These are phyloP conservation scores for Sisymbrium altissimum DNA, from an alignment of 345 rosid species.

Conservation along the genomic window DNA sequence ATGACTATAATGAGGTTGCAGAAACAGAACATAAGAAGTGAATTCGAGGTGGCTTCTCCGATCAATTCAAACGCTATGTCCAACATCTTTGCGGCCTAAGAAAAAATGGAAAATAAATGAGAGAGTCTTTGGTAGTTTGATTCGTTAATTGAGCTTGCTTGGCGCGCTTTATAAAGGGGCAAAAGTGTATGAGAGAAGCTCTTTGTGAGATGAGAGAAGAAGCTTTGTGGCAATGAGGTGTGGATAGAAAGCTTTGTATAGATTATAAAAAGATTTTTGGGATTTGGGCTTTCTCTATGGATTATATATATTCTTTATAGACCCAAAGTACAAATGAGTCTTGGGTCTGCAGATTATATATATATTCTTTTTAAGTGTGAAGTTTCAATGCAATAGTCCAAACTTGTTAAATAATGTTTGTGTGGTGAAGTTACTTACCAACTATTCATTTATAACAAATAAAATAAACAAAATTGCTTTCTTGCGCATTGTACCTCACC, in stretches of 20 bases:
- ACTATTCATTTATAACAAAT: neutral
- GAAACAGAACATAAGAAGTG: constrained; percentile 37
- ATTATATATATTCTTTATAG: neutral
- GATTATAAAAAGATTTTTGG: neutral
- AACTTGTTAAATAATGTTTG: constrained; percentile 3
- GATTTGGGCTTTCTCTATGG: constrained; percentile 4
- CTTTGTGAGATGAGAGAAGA: neutral
- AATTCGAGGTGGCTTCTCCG: constrained; percentile 29
- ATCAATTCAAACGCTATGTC: constrained; percentile 25
- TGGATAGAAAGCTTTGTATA: constrained; percentile 25
- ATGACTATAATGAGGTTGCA: constrained; percentile 32
- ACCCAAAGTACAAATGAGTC: neutral
- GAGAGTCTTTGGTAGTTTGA: neutral
- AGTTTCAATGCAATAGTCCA: constrained; percentile 1
- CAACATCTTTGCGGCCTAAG: constrained; percentile 14
- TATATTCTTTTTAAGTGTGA: no score
- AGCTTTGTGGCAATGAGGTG: constrained; percentile 27
- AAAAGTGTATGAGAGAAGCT: constrained; percentile 24
- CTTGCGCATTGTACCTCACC: neutral
- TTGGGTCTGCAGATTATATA: no score
- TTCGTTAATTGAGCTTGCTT: constrained; percentile 17
- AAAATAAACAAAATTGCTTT: neutral
- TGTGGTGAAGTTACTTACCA: constrained; percentile 18
- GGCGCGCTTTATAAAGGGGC: neutral
- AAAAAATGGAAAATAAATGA: neutral